phyloP scores from a whole-genome alignment of 306 rosid genomes.

The Gynostemma pentaphyllum region DNA sequence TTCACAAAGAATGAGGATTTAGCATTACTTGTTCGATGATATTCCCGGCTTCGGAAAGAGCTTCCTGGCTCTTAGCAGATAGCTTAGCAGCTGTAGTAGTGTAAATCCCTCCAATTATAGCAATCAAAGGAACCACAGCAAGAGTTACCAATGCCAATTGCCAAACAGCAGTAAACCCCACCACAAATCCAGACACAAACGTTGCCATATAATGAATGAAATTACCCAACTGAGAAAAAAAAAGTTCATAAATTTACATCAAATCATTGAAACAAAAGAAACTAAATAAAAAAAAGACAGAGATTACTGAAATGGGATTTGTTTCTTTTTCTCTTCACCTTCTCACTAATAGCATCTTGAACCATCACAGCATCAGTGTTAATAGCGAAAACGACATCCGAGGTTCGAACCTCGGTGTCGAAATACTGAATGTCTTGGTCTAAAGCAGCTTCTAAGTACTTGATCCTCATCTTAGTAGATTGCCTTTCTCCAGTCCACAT shows the following conservation, averaged over 20 bases:
- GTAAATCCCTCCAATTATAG: conserved; percentile 82
- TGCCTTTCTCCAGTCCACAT: conserved; percentile 99
- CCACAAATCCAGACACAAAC: conserved; percentile 87
- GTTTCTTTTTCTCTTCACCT: conserved; percentile 38
- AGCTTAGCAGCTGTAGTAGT: conserved; percentile 73
- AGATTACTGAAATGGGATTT: not conserved
- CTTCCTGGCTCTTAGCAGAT: conserved; percentile 75
- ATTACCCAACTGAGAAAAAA: conserved; percentile 94
- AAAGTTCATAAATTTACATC: not conserved
- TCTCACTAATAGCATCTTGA: conserved; percentile 97
- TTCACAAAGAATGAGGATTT: not conserved
- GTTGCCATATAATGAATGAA: conserved; percentile 97
- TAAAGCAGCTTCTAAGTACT: conserved; percentile 82
- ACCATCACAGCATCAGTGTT: conserved; percentile 92
- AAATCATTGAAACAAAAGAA: not conserved
- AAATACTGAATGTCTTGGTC: conserved; percentile 84
- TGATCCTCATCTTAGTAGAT: conserved; percentile 90
- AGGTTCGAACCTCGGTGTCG: conserved; percentile 86
- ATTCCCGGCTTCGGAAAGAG: conserved; percentile 92
- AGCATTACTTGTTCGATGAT: conserved; percentile 74
- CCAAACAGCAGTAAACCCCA: conserved; percentile 97
- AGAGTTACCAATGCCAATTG: conserved; percentile 91
- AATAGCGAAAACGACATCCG: conserved; percentile 86
- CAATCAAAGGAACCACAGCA: conserved; percentile 91
- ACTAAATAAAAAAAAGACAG: not conserved